Evolutionary conservation across 2,329 filamentous ascomycete species (phyloP).

Genomic region (Blumeria graminis): DNA sequence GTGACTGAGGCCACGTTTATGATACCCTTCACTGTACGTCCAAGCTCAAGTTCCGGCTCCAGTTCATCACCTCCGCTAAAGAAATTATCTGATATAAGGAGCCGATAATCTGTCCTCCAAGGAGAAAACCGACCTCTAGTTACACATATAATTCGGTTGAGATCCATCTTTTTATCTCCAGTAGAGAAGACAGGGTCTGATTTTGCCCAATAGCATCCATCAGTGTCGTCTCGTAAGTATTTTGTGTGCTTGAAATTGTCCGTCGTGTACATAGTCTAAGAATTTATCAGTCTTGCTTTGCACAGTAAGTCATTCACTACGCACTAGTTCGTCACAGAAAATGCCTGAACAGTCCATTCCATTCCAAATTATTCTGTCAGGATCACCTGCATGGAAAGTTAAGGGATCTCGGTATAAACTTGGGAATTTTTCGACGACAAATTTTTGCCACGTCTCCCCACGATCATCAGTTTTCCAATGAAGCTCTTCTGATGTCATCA

Average conservation of each 20-base stretch:
- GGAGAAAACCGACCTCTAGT: slow-evolving; percentile 47
- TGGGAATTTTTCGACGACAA: slow-evolving; percentile 35
- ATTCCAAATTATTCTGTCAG: slow-evolving; percentile 68
- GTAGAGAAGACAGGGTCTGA: slow-evolving; percentile 48
- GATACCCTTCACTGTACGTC: slow-evolving; percentile 53
- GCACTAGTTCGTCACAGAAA: slow-evolving; percentile 33
- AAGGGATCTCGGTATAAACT: slow-evolving; percentile 32
- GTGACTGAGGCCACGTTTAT: slow-evolving; percentile 66
- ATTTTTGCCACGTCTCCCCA: slow-evolving; percentile 59
- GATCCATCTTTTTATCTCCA: slow-evolving; percentile 38
- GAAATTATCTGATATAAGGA: slow-evolving; percentile 64
- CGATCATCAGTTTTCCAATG: slow-evolving; percentile 72
- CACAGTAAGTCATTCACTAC: neutral
- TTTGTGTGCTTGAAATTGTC: slow-evolving; percentile 59
- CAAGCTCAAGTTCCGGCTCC: slow-evolving; percentile 55
- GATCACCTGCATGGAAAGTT: slow-evolving; percentile 61
- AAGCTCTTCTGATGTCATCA: slow-evolving; percentile 39
- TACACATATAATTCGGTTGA: slow-evolving; percentile 57
- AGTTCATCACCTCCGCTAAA: slow-evolving; percentile 41
- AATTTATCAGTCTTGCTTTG: slow-evolving; percentile 1
- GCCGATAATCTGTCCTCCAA: slow-evolving; percentile 47
- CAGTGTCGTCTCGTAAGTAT: slow-evolving; percentile 39
- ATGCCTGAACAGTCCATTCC: slow-evolving; percentile 41
- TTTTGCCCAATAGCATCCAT: slow-evolving; percentile 74
- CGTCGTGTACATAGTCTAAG: slow-evolving; percentile 43